Evolutionary conservation across 164 flowering plant species (phyloP), one percentile per base, ranked within the genome.

Genomic region (Dillenia turbinata): DNA sequence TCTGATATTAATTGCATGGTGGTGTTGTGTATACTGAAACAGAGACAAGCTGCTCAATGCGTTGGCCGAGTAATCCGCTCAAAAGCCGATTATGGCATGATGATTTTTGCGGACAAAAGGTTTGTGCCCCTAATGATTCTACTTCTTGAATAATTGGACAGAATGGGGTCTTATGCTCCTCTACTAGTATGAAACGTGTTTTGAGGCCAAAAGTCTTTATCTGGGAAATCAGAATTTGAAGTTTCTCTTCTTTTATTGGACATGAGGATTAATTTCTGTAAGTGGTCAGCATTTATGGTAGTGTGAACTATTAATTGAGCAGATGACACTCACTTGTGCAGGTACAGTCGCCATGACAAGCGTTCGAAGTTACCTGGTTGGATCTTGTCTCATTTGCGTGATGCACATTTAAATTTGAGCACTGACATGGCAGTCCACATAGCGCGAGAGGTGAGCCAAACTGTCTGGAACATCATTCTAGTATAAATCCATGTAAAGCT

Each of bases 41-140:
- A 95, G 99, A 90, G 99, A 75, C 99, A 95, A 83, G 99, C 99
- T 58, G 99, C 99, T 62, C 98, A 95, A 75, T 95, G 99, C 71
- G 99, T 95, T 22, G 99, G 99, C 43, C 83, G 98, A 60, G 98
- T 95, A 2, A 95, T 95, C 59, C 88, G 98, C 47, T 95, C 99
- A 24, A 95, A 95, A 72, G 92, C 98, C 58, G 99, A 95, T 70
- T 95, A 95, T 74, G 99, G 98, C 45, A 95, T 95, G 99, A 95
- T 95, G 99, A 95, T 92, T 62, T 95, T 95, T 83, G 98, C 97
- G 52, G 99, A 95, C 77, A 95, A 95, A 77, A 88, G 99, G 99
- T 92, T 57, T 56, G 69, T 12, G 8, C 50, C 22, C 40, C 40
- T 33, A 33, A 33, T 33, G 40, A 33, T 33, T 33, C 40, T 33